Evolutionary conservation across 495 filamentous ascomycete species (phyloP).

Genomic region (Neurospora africana): DNA sequence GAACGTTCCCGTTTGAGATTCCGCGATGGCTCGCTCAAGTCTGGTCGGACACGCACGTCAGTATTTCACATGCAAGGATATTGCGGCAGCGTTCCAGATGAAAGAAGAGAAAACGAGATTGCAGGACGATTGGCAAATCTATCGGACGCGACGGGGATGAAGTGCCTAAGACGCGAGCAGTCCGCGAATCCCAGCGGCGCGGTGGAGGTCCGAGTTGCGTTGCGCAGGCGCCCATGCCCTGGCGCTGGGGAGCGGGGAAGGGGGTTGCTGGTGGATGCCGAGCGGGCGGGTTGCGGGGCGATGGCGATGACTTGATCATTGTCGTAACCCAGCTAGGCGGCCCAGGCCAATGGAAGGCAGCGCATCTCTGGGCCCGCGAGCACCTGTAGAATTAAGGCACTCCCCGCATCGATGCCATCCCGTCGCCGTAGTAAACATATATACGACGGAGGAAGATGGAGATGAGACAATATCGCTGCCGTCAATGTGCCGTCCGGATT

Average conservation of each 20-base stretch:
- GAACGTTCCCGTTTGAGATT: conserved; percentile 90
- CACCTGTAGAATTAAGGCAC: neutral
- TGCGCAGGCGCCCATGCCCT: neutral
- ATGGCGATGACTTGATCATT: neutral
- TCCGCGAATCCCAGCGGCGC: neutral
- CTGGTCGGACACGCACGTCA: conserved; percentile 21
- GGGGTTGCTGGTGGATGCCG: neutral
- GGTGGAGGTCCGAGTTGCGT: neutral
- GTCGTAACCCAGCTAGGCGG: neutral
- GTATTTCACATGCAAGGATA: conserved; percentile 8
- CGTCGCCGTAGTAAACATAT: neutral
- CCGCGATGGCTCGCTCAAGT: conserved; percentile 31
- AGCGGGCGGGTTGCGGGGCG: neutral
- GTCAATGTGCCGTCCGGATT: neutral
- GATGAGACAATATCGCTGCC: neutral
- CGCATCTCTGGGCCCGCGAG: neutral
- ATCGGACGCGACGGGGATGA: neutral
- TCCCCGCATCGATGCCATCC: neutral
- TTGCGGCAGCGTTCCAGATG: conserved; percentile 5
- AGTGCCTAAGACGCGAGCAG: neutral
- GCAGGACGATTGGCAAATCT: neutral
- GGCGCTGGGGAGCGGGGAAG: neutral
- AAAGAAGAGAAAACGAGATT: neutral
- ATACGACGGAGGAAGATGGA: neutral
- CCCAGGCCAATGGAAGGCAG: neutral